Percentiles rank a stretch among this genome's conserved stretches.
These are phyloP conservation scores for Paramecium sonneborni DNA, from an alignment of 73 alveolate genomes.

Conservation along the genomic window DNA sequence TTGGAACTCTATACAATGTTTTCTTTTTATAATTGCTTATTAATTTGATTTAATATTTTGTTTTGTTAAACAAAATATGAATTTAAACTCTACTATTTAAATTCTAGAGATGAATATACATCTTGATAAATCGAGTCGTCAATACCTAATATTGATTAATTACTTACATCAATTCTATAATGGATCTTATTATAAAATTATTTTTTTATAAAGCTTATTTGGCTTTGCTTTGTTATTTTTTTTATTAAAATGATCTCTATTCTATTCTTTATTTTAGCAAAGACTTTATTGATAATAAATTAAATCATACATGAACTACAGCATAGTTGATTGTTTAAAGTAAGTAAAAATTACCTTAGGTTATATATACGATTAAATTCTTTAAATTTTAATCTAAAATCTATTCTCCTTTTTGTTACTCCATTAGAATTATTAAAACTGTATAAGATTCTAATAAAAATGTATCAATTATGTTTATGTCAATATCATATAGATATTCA, in stretches of 20 bases:
- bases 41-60: not conserved
- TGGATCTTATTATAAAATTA: constrained; percentile 37
- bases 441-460: constrained; percentile 12
- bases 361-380: not conserved
- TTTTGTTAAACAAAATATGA: not conserved
- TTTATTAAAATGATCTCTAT: not conserved
- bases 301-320: not conserved
- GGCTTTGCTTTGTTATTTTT: not conserved
- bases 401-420: not conserved
- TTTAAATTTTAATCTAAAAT: not conserved
- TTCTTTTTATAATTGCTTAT: not conserved
- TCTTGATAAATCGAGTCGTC: constrained; percentile 55
- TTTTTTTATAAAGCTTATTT: constrained; percentile 16
- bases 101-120: not conserved
- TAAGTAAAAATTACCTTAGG: not conserved
- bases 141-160: constrained; percentile 40
- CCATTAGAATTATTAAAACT: not conserved
- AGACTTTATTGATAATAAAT: not conserved
- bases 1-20: not conserved
- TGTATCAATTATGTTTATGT: not conserved
- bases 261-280: constrained; percentile 25
- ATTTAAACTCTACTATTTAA: not conserved
- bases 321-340: not conserved
- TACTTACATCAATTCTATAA: constrained; percentile 52
- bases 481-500: constrained; percentile 19